A percentile compares a stretch with the other conserved stretches of the same genome.
phyloP scores from a whole-genome alignment of 78 protist genomes.

The Emiliania huxleyi region DNA sequence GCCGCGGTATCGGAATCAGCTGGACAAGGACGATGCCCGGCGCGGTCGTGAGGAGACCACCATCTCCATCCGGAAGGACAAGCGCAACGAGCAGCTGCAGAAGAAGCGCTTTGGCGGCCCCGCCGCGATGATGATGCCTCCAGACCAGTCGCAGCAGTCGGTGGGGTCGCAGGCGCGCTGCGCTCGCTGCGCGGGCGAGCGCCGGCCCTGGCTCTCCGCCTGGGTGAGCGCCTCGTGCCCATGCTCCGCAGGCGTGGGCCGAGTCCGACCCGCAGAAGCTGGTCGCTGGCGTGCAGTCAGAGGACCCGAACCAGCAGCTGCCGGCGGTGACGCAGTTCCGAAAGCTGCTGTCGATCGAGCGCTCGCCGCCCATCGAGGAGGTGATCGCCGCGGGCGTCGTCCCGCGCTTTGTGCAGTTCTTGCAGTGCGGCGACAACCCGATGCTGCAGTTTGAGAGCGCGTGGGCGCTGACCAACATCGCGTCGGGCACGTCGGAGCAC shows the following conservation, averaged over 20 bases:
- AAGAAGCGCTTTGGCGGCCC: constrained; percentile 71
- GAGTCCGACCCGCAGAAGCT: constrained; percentile 19
- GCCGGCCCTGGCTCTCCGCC: background rate
- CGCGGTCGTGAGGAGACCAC: constrained; percentile 71
- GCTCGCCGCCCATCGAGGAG: constrained; percentile 89
- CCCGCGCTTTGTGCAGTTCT: constrained; percentile 84
- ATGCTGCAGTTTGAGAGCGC: constrained; percentile 85
- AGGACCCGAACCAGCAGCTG: constrained; percentile 41
- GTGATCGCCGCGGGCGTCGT: constrained; percentile 89
- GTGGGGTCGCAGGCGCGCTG: background rate
- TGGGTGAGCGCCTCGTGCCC: background rate
- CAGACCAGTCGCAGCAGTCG: too few relatives aligned
- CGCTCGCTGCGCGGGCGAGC: background rate
- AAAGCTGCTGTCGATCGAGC: constrained; percentile 85
- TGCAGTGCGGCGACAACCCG: constrained; percentile 36
- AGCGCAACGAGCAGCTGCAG: constrained; percentile 64
- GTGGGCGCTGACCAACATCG: constrained; percentile 98
- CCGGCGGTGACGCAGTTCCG: constrained; percentile 69
- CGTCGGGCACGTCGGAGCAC: constrained; percentile 93
- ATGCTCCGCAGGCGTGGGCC: background rate
- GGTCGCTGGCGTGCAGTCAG: background rate
- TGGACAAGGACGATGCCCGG: constrained; percentile 65
- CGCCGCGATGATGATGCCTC: too few relatives aligned
- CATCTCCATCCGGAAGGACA: constrained; percentile 76
- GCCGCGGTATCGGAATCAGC: background rate